Evolutionary conservation across 805 yeast genomes (phyloP).

Genomic region (Yarrowia yakushimensis): DNA sequence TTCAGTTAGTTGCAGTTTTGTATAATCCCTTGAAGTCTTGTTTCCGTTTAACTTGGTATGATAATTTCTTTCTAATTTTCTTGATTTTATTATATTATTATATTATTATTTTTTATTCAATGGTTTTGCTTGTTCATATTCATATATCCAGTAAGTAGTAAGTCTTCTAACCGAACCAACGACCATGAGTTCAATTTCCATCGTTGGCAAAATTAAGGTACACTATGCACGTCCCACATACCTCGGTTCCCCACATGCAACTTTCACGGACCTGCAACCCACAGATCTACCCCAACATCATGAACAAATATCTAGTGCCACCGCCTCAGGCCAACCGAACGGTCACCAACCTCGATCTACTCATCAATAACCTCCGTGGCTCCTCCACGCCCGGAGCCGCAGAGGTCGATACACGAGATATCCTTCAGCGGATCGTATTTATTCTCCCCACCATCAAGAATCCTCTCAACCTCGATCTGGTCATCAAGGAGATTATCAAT

Average conservation of each 20-base stretch:
- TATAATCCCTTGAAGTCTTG: no score
- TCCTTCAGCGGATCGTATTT: slow-evolving; percentile 17
- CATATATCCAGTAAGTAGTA: no score
- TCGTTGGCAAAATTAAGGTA: not conserved
- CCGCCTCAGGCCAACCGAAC: slow-evolving; percentile 11
- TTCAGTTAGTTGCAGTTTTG: no score
- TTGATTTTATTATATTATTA: no score
- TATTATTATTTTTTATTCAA: no score
- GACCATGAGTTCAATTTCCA: not conserved
- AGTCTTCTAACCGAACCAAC: no score
- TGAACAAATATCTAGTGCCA: slow-evolving; percentile 11
- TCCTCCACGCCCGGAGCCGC: slow-evolving; percentile 1
- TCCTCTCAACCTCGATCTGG: slow-evolving; percentile 30
- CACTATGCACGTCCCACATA: not conserved
- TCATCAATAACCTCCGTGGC: slow-evolving; percentile 24
- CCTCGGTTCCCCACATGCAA: slow-evolving; percentile 20
- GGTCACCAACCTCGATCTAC: slow-evolving; percentile 25
- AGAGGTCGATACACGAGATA: slow-evolving; percentile 2
- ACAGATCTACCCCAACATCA: not conserved
- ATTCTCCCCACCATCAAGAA: slow-evolving; percentile 31
- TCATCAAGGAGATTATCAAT: slow-evolving; percentile 29
- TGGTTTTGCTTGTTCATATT: no score
- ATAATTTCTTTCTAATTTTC: no score
- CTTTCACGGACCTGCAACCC: slow-evolving; percentile 2
- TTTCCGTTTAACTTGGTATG: no score